Percentiles rank a stretch among this genome's conserved stretches.
Conservation (phyloP, 176 grass and related monocot species). For the Zoysia pacifica region DNA sequence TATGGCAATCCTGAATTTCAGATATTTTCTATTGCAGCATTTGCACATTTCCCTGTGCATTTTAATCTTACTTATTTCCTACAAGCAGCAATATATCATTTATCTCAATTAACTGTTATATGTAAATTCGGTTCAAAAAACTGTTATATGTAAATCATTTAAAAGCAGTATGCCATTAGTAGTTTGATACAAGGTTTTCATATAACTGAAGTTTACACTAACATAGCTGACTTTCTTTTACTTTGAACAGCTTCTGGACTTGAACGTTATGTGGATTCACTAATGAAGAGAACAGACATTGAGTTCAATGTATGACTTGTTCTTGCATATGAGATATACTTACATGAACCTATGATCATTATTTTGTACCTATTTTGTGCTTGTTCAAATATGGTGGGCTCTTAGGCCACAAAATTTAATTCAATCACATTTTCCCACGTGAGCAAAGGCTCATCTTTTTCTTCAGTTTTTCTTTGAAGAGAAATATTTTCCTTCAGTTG, state of each 20-base stretch:
- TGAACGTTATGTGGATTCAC: constrained; percentile 68
- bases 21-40: background rate
- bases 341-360: background rate
- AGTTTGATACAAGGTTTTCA: constrained; percentile 27
- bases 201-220: background rate
- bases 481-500: background rate
- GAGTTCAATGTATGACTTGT: constrained; percentile 75
- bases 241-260: constrained; percentile 86
- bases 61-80: constrained; percentile 2
- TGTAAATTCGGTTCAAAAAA: background rate
- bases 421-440: background rate
- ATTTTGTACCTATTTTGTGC: background rate
- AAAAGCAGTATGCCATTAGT: background rate
- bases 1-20: background rate
- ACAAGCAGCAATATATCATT: constrained; percentile 3
- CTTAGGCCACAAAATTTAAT: background rate
- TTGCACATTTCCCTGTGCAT: background rate
- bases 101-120: background rate
- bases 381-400: background rate
- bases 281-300: constrained; percentile 67
- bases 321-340: constrained; percentile 24
- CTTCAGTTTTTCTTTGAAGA: too few species aligned
- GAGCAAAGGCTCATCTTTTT: background rate
- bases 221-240: constrained; percentile 26
- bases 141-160: constrained; percentile 13